Evolutionary conservation across 2,329 filamentous ascomycete species (phyloP).

Genomic region (Calonectria pseudoreteaudii): DNA sequence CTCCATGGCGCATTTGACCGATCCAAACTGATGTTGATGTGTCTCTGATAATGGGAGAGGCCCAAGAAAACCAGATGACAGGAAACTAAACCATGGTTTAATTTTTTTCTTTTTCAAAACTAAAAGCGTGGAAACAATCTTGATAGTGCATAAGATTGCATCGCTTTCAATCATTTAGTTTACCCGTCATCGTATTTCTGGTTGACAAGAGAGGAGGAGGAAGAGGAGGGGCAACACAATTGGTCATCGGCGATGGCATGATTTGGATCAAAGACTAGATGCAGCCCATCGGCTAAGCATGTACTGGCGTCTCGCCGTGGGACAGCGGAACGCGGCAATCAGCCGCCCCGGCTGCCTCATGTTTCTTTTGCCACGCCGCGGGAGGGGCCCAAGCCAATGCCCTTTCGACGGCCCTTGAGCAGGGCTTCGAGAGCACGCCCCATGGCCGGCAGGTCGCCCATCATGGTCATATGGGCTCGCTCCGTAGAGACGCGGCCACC

Average conservation of each 20-base stretch:
- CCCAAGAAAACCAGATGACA: background rate
- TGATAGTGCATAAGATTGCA: background rate
- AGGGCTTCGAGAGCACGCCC: conserved; percentile 80
- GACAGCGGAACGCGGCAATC: conserved; percentile 24
- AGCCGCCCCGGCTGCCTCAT: conserved; percentile 6
- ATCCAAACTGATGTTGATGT: background rate
- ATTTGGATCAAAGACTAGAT: background rate
- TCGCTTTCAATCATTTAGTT: background rate
- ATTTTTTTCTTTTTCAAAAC: no score
- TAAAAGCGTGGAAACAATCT: background rate
- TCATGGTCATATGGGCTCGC: conserved; percentile 85
- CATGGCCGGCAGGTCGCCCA: conserved; percentile 87
- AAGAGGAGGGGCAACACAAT: background rate
- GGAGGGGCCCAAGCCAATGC: conserved; percentile 73
- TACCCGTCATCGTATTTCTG: background rate
- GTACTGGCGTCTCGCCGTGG: conserved; percentile 15
- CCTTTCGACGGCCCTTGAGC: conserved; percentile 73
- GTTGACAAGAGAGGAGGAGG: background rate
- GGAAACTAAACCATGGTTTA: background rate
- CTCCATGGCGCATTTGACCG: background rate
- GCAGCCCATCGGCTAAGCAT: background rate
- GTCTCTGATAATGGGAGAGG: background rate
- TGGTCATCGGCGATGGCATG: background rate
- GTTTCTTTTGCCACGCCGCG: conserved; percentile 10
- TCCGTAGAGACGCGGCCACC: conserved; percentile 84